Base-by-base conservation (phyloP, 129 eudicot genomes). In the Silybum marianum region DNA sequence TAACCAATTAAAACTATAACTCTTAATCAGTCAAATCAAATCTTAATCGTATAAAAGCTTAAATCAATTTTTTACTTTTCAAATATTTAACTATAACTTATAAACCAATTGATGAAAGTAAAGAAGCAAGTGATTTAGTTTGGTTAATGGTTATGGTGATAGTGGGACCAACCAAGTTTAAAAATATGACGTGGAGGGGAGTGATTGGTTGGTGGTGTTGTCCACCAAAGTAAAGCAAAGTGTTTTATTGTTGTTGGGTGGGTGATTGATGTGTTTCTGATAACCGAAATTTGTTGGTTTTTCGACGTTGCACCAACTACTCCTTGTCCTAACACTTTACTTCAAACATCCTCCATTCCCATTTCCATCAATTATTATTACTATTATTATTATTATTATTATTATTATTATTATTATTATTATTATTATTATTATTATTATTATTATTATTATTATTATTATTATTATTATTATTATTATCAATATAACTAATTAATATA, bases 271-370 rank as follows among this genome's bases (percentile, higher is more conserved):
- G 84, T 81, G 54, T 21, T 74, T 54, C n/a, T 74, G 69, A 21
- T 73, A 73, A 81, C 84, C 80, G 73, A 73, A 26, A 66, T 63
- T 68, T 81, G 70, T 81, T 81, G 85, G 70, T 19, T 81, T 26
- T 74, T 65, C 26, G 85, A 81, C 80, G 75, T 74, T 74, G 80
- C 80, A 81, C 85, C 85, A 74, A 74, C 85, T 66, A 74, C 70
- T 42, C 69, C 10, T 81, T 66, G 69, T 81, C 80, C 80, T 46
- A 40, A 30, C 46, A 73, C 69, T 81, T 73, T 81, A 51, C 74
- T 73, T 81, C 84, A 73, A 34, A 71, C 58, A 9, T 16, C 12
- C 18, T n/a, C n/a, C n/a, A n/a, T n/a, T n/a, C n/a, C n/a, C 79
- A 32, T 63, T 78, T 48, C 72, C 63, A 51, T 12, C 78, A 11